phyloP scores from a whole-genome alignment of 768 basidiomycete genomes.

The Phylloporus arenicola region DNA sequence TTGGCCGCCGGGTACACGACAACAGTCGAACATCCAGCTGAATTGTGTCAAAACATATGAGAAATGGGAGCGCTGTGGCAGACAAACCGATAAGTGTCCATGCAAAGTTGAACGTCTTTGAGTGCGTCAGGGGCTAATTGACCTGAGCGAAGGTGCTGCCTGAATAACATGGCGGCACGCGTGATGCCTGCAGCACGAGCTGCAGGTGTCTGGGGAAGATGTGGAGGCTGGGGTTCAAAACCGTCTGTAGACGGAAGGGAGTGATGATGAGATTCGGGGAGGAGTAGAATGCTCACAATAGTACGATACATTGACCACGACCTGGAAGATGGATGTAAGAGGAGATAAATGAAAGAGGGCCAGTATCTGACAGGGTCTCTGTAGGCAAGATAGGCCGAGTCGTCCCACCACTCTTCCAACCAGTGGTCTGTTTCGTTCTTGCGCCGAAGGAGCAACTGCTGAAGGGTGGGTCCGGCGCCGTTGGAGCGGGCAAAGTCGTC shows the following conservation, averaged over 20 bases:
- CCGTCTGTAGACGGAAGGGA: slow-evolving; percentile 50
- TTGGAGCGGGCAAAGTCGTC: slow-evolving; percentile 49
- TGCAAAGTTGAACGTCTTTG: slow-evolving; percentile 69
- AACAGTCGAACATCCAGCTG: slow-evolving; percentile 93
- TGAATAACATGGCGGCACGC: slow-evolving; percentile 68
- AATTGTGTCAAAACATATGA: neutral
- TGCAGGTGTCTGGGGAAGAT: slow-evolving; percentile 51
- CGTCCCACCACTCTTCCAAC: slow-evolving; percentile 96
- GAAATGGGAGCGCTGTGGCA: neutral
- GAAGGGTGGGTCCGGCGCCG: slow-evolving; percentile 50
- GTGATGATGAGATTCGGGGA: slow-evolving; percentile 7
- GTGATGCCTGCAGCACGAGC: slow-evolving; percentile 69
- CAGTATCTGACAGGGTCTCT: slow-evolving; percentile 64
- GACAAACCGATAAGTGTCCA: slow-evolving; percentile 77
- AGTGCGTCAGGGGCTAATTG: slow-evolving; percentile 58
- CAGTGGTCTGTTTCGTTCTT: slow-evolving; percentile 62
- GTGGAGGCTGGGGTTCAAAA: slow-evolving; percentile 60
- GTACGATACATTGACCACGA: slow-evolving; percentile 91
- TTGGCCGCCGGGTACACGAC: slow-evolving; percentile 67
- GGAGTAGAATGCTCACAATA: slow-evolving; percentile 55
- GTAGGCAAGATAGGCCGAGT: slow-evolving; percentile 74
- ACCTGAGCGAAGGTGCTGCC: slow-evolving; percentile 63
- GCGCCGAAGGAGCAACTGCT: slow-evolving; percentile 54
- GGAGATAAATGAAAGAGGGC: neutral
- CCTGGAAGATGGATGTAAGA: slow-evolving; percentile 36